Base-by-base conservation (phyloP, 345 rosid genomes). In the Rubroshorea leprosula region DNA sequence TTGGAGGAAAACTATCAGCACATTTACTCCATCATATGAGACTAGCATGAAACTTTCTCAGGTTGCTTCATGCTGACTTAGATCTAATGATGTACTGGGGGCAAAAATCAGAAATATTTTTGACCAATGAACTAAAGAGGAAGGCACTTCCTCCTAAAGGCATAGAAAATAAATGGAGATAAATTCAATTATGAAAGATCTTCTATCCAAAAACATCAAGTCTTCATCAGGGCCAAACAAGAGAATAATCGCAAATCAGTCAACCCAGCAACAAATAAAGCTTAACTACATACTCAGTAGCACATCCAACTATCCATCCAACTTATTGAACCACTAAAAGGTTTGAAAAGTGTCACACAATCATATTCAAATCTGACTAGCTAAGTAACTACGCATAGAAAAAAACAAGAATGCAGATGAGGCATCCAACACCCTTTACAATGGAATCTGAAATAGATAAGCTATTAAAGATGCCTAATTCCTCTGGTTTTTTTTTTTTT, bases 281-380 rank as follows among this genome's bases (percentile, higher is more conserved):
- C 47, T 57, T 49, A 12, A 47, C 49, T 63, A 23, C n/a, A 13
- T 35, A 35, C 41, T 35, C 41, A 1, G 9, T 35, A 6, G 12
- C 4, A 35, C 41, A 10, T 35, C 11, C 5, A 35, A 6, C 17
- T 35, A 35, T 3, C 7, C 41, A 10, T 35, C 11, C 5, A 35
- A 6, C 17, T 15, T 44, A 44, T 46, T 14, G 24, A 63, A 5
- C 18, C 45, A 46, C 23, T 20, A 46, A 15, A 10, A 45, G 25
- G 19, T 21, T 51, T 16, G 31, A 46, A 26, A 9, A 16, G 29
- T 49, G 35, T 62, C 43, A 52, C 29, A 24, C 53, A 5, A 31
- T 31, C 23, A 38, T 17, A 23, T 46, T 46, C 47, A 63, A 46
- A 27, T 50, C 66, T 53, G 46, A 26, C 47, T 52, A 54, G 58